Conservation (phyloP, 169 alveolate species). For the Cyclospora cayetanensis region DNA sequence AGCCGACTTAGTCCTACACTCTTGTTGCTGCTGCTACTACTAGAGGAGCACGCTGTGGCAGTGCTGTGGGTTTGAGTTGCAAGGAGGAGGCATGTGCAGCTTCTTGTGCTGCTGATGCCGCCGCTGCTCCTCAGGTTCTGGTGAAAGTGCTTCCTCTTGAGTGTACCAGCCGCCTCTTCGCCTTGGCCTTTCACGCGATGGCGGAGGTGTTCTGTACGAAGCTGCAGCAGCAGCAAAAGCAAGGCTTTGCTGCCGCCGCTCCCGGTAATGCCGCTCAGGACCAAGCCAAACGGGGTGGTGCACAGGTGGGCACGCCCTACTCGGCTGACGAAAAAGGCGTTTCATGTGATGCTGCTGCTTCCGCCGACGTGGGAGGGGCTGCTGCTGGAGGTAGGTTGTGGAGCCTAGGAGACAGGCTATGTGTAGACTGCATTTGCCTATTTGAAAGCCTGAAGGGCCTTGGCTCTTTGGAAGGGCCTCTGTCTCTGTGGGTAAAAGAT, state of each 20-base stretch:
- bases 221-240: slow-evolving; percentile 44
- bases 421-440: neutral
- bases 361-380: neutral
- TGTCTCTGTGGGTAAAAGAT: neutral
- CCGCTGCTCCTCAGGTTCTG: slow-evolving; percentile 12
- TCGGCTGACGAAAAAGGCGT: neutral
- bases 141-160: slow-evolving; percentile 8
- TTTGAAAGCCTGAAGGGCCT: neutral
- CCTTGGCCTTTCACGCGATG: slow-evolving; percentile 20
- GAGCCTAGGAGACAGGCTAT: slow-evolving; percentile 1
- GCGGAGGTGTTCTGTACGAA: neutral
- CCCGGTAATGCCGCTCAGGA: neutral
- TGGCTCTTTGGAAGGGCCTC: neutral
- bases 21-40: neutral
- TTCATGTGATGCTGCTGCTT: neutral
- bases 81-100: neutral
- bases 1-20: neutral
- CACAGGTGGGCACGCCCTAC: neutral
- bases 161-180: neutral
- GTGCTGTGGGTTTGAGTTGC: neutral
- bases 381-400: neutral
- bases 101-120: neutral
- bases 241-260: neutral
- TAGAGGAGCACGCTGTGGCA: neutral
- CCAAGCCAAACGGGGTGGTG: neutral